Base-by-base conservation (phyloP, 73 alveolate species). In the Paraurostyla sp. region DNA sequence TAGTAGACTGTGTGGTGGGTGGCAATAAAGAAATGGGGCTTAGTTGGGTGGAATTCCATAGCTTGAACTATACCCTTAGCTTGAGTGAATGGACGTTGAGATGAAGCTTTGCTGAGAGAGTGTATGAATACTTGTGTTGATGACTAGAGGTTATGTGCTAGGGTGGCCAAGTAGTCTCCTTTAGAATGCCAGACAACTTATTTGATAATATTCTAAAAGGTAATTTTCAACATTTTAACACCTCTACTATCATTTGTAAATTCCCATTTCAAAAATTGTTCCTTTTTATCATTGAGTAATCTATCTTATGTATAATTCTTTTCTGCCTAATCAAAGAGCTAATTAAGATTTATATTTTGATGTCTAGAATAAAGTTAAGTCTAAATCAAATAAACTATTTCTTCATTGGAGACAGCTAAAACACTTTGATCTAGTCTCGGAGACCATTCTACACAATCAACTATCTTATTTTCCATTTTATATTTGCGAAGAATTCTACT, bases 131-230 rank as follows among this genome's bases (percentile, higher is more conserved):
- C 97, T 65, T 96, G 94, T 23, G 96, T 86, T 40, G 96, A 90
- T 7, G 96, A 93, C 80, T 93, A 94, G 27, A 93, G 80, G 80
- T 95, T 93, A 80, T 95, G 93, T 41, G 98, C 96, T 33, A 97
- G 83, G 16, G 99, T 95, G 11, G 99, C 98, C 84, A 98, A 95
- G 76, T 98, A 98, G 78, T 98, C 99, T 29, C 99, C 99, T 68
- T 98, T 98, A 0, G 76, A 25, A 48, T 90, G 95, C 95, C 95
- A 90, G 18, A 60, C 83, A 9, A 90, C 46, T 41, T 41, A n/a
- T 56, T 83, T 90, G 27, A 83, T 46, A 20, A 90, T 48, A 49
- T 90, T 23, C 51, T 83, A 56, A 48, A 83, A 78, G 3, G 76
- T 52, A 23, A 78, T 78, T 62, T 78, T 78, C 42, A 78, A 25